A percentile compares a stretch with the other conserved stretches of the same genome.
These are phyloP conservation scores for Globisporangium paddicum DNA, from an alignment of 352 stramenopile genomes.

Conservation along the genomic window DNA sequence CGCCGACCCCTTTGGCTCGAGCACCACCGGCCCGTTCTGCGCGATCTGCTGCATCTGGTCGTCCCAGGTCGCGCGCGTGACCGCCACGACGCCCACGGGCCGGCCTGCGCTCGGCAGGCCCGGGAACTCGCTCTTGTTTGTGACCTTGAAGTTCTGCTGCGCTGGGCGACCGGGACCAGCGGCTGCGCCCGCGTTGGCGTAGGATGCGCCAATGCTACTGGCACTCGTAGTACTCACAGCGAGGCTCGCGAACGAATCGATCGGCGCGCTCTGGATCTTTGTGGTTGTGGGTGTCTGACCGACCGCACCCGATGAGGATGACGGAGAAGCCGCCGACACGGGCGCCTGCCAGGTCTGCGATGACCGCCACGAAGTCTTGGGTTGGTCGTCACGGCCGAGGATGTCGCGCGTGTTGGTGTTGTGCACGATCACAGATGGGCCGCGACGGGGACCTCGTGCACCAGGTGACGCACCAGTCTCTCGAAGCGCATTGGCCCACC, in stretches of 20 bases:
- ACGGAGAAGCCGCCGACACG: conserved; percentile 12
- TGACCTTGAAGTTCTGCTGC: conserved; percentile 14
- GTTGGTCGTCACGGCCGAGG: conserved; percentile 30
- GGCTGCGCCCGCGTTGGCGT: conserved; percentile 16
- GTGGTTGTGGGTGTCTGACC: conserved; percentile 36
- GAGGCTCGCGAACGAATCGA: conserved; percentile 46
- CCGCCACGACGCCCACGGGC: conserved; percentile 59
- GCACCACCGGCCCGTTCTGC: conserved; percentile 37
- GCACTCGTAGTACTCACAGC: conserved; percentile 18
- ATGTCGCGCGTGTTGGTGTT: conserved; percentile 50
- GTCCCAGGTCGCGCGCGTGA: conserved; percentile 80
- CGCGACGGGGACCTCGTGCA: conserved; percentile 13
- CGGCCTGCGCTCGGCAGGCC: conserved; percentile 54
- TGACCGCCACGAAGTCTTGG: conserved; percentile 46
- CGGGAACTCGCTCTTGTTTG: conserved; percentile 73
- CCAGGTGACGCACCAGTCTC: conserved; percentile 44
- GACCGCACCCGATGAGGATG: conserved; percentile 15
- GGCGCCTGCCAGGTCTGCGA: conserved; percentile 46
- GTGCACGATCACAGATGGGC: conserved; percentile 47
- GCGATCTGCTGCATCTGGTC: conserved; percentile 71
- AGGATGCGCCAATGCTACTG: conserved; percentile 22
- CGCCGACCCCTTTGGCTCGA: conserved; percentile 7
- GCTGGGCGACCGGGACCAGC: conserved; percentile 18
- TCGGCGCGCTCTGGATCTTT: conserved; percentile 57
- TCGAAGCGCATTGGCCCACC: conserved; percentile 69